phyloP scores from a whole-genome alignment of 306 rosid species.

The Begonia masoniana region DNA sequence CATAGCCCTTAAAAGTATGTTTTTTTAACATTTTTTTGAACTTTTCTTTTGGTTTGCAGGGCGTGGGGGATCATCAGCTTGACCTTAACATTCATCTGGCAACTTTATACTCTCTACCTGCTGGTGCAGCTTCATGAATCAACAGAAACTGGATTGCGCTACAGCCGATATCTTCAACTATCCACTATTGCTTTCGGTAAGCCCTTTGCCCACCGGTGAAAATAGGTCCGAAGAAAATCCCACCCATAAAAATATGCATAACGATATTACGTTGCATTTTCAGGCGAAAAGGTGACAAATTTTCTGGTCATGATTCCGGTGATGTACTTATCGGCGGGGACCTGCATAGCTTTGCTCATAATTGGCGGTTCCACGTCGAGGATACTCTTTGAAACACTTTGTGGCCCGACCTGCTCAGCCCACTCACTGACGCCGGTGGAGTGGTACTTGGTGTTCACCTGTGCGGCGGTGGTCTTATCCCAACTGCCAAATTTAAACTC shows the following conservation, averaged over 20 bases:
- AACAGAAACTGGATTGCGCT: slow-evolving; percentile 30
- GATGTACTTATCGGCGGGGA: slow-evolving; percentile 33
- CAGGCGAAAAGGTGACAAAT: slow-evolving; percentile 21
- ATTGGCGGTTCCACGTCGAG: slow-evolving; percentile 31
- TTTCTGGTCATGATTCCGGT: slow-evolving; percentile 22
- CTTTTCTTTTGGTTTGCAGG: slow-evolving; percentile 11
- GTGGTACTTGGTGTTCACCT: slow-evolving; percentile 38
- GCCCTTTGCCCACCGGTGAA: neutral
- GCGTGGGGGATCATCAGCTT: slow-evolving; percentile 33
- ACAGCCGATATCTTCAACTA: slow-evolving; percentile 47
- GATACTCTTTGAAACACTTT: slow-evolving; percentile 19
- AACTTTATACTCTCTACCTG: slow-evolving; percentile 32
- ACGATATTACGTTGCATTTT: neutral
- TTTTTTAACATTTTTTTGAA: neutral
- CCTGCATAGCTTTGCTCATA: slow-evolving; percentile 23
- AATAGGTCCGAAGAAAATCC: neutral
- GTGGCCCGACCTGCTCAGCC: slow-evolving; percentile 19
- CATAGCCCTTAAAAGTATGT: neutral
- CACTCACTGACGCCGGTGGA: slow-evolving; percentile 22
- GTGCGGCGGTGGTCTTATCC: slow-evolving; percentile 27
- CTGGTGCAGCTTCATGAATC: slow-evolving; percentile 44
- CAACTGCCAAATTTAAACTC: slow-evolving; percentile 44
- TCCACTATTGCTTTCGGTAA: slow-evolving; percentile 25
- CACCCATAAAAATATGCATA: neutral
- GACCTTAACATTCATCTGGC: slow-evolving; percentile 39